Evolutionary conservation across 306 rosid species (phyloP).

Genomic region (Sindora glabra): DNA sequence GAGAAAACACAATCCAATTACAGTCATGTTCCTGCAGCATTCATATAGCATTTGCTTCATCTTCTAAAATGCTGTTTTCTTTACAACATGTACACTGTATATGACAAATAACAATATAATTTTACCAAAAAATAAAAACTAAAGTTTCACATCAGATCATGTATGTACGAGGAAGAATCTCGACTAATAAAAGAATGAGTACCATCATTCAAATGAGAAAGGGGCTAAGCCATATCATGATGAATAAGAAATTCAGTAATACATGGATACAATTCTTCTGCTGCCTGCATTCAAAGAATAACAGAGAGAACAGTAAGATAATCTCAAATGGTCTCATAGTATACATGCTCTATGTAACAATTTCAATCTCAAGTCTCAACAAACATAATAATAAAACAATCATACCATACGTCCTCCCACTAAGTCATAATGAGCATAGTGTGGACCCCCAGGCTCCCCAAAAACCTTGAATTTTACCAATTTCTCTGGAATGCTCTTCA

Average conservation of each 20-base stretch:
- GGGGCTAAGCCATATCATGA: conserved; percentile 49
- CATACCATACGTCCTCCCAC: conserved; percentile 84
- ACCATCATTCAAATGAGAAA: background rate
- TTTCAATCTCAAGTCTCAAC: background rate
- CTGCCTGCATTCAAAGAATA: conserved; percentile 53
- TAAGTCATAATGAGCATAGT: conserved; percentile 83
- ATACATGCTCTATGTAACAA: too few relatives aligned
- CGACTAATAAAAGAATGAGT: conserved; percentile 9
- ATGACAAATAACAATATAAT: background rate
- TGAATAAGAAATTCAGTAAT: conserved; percentile 56
- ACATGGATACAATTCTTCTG: conserved; percentile 60
- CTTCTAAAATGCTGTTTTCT: background rate
- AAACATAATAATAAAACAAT: background rate
- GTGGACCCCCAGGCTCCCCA: conserved; percentile 76
- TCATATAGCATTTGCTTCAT: too few relatives aligned
- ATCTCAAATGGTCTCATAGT: background rate
- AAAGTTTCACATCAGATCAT: background rate
- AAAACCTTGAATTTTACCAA: conserved; percentile 61
- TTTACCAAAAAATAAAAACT: background rate
- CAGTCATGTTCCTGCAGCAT: too few relatives aligned
- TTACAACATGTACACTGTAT: background rate
- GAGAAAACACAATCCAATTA: too few relatives aligned
- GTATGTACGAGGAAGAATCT: conserved; percentile 3
- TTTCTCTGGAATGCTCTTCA: conserved; percentile 58
- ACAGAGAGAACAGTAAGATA: background rate